Evolutionary conservation across 2,329 filamentous ascomycete species (phyloP).

Genomic region (Rhexocercosporidium sp.): DNA sequence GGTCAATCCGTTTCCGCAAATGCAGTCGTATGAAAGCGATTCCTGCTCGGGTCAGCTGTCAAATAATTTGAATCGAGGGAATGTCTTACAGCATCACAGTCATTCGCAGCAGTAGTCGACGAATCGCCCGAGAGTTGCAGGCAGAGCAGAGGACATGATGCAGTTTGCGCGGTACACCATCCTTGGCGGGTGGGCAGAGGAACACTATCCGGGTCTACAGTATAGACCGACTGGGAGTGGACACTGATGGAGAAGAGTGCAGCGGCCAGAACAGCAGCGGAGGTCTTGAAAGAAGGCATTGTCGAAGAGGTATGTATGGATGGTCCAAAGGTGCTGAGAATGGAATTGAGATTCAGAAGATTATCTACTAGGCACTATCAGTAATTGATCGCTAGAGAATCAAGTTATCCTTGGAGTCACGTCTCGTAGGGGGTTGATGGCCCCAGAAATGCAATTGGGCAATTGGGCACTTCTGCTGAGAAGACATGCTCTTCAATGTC

Average conservation of each 20-base stretch:
- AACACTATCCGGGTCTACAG: constrained; percentile 67
- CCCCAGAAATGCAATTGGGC: neutral
- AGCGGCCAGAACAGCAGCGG: constrained; percentile 52
- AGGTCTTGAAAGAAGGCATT: constrained; percentile 60
- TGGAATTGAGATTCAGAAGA: constrained; percentile 3
- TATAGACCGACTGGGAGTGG: constrained; percentile 59
- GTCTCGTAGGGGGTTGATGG: neutral
- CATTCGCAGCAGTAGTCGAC: constrained; percentile 60
- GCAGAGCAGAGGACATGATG: constrained; percentile 75
- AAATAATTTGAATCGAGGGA: neutral
- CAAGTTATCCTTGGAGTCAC: neutral
- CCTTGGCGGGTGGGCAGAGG: constrained; percentile 46
- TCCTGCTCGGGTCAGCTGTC: constrained; percentile 45
- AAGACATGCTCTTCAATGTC: too few species aligned
- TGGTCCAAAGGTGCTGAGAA: constrained; percentile 6
- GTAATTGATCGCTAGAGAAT: neutral
- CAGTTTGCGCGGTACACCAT: constrained; percentile 70
- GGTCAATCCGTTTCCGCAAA: constrained; percentile 68
- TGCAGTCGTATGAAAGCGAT: constrained; percentile 70
- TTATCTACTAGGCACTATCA: constrained; percentile 15
- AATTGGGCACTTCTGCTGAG: neutral
- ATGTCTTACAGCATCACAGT: constrained; percentile 66
- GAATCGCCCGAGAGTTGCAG: constrained; percentile 56
- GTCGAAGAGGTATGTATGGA: constrained; percentile 11
- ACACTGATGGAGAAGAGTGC: constrained; percentile 51